These are phyloP conservation scores for Elsinoe fawcettii DNA, from an alignment of 2,329 filamentous ascomycete genomes.

Conservation along the genomic window DNA sequence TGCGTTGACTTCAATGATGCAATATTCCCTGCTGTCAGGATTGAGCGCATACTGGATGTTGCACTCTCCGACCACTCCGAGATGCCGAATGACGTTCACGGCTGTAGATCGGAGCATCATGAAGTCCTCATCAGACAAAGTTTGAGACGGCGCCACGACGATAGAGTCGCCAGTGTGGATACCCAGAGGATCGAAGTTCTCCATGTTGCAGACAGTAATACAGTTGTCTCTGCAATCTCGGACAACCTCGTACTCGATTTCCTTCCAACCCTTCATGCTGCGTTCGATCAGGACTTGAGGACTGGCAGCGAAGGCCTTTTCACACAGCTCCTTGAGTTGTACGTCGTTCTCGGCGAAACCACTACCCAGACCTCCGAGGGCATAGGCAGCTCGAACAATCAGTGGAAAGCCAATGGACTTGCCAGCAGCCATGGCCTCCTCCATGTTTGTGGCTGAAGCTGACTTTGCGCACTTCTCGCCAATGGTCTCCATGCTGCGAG, in stretches of 20 bases:
- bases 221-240: conserved; percentile 94
- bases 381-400: conserved; percentile 93
- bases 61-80: conserved; percentile 96
- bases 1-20: conserved; percentile 98
- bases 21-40: conserved; percentile 91
- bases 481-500: conserved; percentile 96
- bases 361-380: conserved; percentile 86
- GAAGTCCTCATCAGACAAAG: conserved; percentile 94
- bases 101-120: conserved; percentile 98
- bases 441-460: conserved; percentile 77
- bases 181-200: conserved; percentile 97
- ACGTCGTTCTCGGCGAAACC: conserved; percentile 86
- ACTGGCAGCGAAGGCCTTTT: conserved; percentile 89
- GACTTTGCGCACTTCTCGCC: conserved; percentile 97
- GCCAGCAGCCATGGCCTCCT: conserved; percentile 82
- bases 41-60: conserved; percentile 98
- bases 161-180: conserved; percentile 98
- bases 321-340: conserved; percentile 79
- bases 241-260: conserved; percentile 98
- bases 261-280: conserved; percentile 99
- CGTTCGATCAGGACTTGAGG: conserved; percentile 94
- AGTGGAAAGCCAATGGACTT: conserved; percentile 92
- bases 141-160: conserved; percentile 94
- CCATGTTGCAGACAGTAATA: conserved; percentile 99
- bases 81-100: conserved; percentile 91